Conservation (phyloP, 2,329 filamentous ascomycete species). For the Sporothrix schenckii region DNA sequence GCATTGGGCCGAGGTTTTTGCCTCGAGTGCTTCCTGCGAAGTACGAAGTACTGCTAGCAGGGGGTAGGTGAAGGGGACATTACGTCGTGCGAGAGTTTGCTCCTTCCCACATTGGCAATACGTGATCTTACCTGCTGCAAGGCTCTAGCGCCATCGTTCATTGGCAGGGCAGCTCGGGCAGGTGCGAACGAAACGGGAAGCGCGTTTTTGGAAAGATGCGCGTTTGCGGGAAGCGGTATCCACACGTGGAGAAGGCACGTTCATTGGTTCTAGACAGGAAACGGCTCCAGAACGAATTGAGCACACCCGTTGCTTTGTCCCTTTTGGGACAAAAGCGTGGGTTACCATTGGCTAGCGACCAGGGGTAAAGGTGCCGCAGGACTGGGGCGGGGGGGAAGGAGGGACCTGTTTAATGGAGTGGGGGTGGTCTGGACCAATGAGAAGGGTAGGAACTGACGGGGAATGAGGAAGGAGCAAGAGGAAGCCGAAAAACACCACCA, state of each 20-base stretch:
- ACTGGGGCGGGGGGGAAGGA: constrained; percentile 7
- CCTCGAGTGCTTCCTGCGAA: background rate
- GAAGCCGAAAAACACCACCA: constrained; percentile 17
- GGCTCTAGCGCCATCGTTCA: constrained; percentile 25
- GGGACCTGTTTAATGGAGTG: background rate
- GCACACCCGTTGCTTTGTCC: constrained; percentile 23
- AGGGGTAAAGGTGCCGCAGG: constrained; percentile 24
- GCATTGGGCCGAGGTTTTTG: constrained; percentile 4
- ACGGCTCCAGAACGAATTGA: background rate
- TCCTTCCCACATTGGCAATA: constrained; percentile 21
- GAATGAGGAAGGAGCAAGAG: constrained; percentile 16
- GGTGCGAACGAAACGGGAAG: background rate
- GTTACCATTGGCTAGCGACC: constrained; percentile 19
- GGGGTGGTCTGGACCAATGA: constrained; percentile 3
- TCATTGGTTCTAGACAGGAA: background rate
- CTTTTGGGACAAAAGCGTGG: constrained; percentile 11
- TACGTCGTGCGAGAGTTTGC: constrained; percentile 11
- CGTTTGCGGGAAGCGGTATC: constrained; percentile 21
- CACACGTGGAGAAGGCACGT: constrained; percentile 10
- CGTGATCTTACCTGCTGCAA: constrained; percentile 27
- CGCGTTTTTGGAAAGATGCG: constrained; percentile 22
- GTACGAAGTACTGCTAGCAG: background rate
- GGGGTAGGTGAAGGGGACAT: constrained; percentile 5
- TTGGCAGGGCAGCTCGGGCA: constrained; percentile 1
- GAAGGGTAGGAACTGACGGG: constrained; percentile 21